phyloP scores from a whole-genome alignment of 257 asterid genomes.

The Fraxinus cuspidata region DNA sequence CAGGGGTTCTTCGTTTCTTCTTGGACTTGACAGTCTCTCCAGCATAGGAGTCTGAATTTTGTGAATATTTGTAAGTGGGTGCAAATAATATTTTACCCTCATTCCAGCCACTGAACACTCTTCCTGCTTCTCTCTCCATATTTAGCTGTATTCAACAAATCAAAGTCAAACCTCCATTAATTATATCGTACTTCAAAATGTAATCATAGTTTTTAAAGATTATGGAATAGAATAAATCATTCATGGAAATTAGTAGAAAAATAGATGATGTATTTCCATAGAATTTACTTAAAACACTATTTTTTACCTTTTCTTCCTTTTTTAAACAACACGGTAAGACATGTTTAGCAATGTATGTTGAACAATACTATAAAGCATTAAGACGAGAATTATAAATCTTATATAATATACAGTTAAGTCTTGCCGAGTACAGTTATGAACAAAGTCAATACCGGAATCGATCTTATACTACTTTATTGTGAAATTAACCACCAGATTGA shows the following conservation, averaged over 20 bases:
- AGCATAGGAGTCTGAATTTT: conserved; percentile 80
- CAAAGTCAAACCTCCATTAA: conserved; percentile 4
- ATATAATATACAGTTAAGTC: too few species aligned
- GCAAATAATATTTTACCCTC: conserved; percentile 87
- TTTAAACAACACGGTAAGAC: not conserved
- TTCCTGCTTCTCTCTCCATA: conserved; percentile 72
- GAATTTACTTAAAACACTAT: not conserved
- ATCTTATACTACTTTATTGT: too few species aligned
- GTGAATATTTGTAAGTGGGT: conserved; percentile 86
- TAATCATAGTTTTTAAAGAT: not conserved
- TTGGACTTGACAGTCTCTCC: conserved; percentile 79
- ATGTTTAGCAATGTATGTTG: not conserved
- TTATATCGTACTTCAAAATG: not conserved
- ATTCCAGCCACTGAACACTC: conserved; percentile 79
- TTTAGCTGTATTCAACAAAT: conserved; percentile 52
- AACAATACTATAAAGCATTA: too few species aligned
- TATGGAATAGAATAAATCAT: not conserved
- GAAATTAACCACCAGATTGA: too few species aligned
- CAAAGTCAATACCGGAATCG: too few species aligned
- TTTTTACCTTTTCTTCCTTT: conserved; percentile 42
- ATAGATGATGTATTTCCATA: not conserved
- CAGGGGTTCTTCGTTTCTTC: conserved; percentile 90
- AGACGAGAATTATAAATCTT: too few species aligned
- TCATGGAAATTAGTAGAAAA: not conserved
- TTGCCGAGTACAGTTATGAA: too few species aligned